Base-by-base conservation (phyloP, 208 protist genomes). In the Acanthamoeba polyphaga region DNA sequence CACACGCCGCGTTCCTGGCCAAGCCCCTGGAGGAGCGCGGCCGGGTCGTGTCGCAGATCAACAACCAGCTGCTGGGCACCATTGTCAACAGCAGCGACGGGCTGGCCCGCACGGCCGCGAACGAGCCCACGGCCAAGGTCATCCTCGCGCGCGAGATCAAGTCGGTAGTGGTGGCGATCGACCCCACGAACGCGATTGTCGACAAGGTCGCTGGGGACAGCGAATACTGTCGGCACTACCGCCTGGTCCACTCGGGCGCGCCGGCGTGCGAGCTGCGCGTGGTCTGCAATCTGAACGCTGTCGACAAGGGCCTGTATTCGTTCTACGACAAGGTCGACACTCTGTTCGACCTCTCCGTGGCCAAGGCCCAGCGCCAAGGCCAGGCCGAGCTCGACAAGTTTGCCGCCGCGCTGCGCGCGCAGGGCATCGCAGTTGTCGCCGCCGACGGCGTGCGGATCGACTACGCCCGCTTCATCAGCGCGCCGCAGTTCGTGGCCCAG, bases 221-320 rank as follows among this genome's bases (percentile, higher is more conserved):
- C 24, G 66, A 74, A 12, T 74, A 74, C 66, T 4, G 17, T 15
- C 24, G 29, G 24, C 66, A 74, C 66, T 74, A 74, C 24, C 66
- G 66, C n/a, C 17, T 74, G 66, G 24, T 12, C 66, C 29, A 74
- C 53, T 22, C 53, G 24, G 66, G 29, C 66, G 66, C 24, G 3
- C 66, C 66, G 19, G 10, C 66, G 66, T 74, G 66, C 66, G 66
- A 74, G 66, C 66, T 74, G 66, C 66, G 66, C 66, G 66, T 74
- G 5, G 24, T 74, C 17, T 74, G 66, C 66, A 74, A 74, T 34
- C 66, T 74, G 19, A 74, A 74, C 10, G 66, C 10, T 22, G 66
- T 74, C n/a, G n/a, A 34, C 24, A 34, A 38, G n/a, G 3, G 66
- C n/a, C 24, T 38, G n/a, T 74, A 19, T 1, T 74, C 66, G 0